A percentile compares a stretch with the other conserved stretches of the same genome.
These are phyloP conservation scores for Thelephora terrestris DNA, from an alignment of 1,284 basidiomycete species.

Conservation along the genomic window DNA sequence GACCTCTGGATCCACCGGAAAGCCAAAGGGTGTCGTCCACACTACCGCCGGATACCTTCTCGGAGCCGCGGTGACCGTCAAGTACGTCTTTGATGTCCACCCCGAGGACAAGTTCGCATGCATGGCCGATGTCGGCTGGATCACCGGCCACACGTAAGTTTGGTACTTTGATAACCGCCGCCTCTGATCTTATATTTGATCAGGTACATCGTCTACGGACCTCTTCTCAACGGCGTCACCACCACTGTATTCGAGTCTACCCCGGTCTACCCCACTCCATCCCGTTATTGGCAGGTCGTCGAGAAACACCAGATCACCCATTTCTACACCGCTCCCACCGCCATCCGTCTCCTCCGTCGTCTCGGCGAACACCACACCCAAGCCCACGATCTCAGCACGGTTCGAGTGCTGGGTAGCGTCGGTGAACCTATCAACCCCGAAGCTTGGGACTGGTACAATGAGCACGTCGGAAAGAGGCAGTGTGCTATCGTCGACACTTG, in stretches of 20 bases:
- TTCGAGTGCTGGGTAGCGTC: conserved; percentile 87
- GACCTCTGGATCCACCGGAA: conserved; percentile 94
- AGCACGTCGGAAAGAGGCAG: conserved; percentile 81
- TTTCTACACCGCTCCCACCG: conserved; percentile 90
- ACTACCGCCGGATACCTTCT: conserved; percentile 92
- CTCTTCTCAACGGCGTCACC: conserved; percentile 82
- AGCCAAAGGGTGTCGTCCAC: conserved; percentile 96
- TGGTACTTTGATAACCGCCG: neutral
- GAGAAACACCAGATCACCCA: conserved; percentile 91
- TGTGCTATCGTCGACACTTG: conserved; percentile 96
- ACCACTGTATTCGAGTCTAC: conserved; percentile 97
- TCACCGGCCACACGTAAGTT: conserved; percentile 87
- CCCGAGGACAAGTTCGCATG: conserved; percentile 89
- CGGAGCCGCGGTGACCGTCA: conserved; percentile 84
- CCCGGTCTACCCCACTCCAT: conserved; percentile 92
- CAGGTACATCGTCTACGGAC: conserved; percentile 94
- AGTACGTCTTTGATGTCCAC: conserved; percentile 96
- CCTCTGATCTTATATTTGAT: neutral
- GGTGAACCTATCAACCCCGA: conserved; percentile 99
- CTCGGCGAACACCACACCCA: conserved; percentile 86
- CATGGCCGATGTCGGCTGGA: conserved; percentile 99
- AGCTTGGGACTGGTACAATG: conserved; percentile 99
- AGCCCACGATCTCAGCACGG: conserved; percentile 71
- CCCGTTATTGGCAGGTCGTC: conserved; percentile 96
- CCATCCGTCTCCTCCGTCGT: conserved; percentile 85